A percentile compares a stretch with the other conserved stretches of the same genome.
These are phyloP conservation scores for Vigna nakashimae DNA, from an alignment of 306 rosid species.

Conservation along the genomic window DNA sequence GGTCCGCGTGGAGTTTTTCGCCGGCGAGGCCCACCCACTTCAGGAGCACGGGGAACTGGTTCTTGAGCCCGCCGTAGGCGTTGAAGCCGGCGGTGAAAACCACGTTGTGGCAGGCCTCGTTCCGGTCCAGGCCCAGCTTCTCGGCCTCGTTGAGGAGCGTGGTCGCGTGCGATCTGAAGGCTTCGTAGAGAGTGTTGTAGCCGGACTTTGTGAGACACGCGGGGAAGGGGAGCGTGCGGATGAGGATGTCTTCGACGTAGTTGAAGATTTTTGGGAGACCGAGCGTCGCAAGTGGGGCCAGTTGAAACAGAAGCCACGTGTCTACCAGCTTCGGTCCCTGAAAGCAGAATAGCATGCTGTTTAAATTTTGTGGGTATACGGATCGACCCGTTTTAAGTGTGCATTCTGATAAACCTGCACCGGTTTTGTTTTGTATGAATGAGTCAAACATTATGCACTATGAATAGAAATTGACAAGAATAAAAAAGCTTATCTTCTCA, in stretches of 20 bases:
- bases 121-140: slow-evolving; percentile 48
- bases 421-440: too few relatives aligned
- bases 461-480: too few relatives aligned
- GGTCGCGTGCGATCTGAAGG: neutral
- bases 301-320: slow-evolving; percentile 59
- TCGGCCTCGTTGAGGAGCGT: slow-evolving; percentile 57
- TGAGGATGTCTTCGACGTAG: slow-evolving; percentile 58
- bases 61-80: slow-evolving; percentile 72
- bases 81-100: slow-evolving; percentile 70
- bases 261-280: slow-evolving; percentile 58
- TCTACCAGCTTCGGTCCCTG: slow-evolving; percentile 39
- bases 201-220: slow-evolving; percentile 44
- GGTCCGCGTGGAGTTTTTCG: slow-evolving; percentile 50
- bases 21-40: slow-evolving; percentile 76
- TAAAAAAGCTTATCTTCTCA: too few relatives aligned
- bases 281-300: slow-evolving; percentile 55
- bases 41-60: slow-evolving; percentile 54
- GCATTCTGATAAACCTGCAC: too few relatives aligned
- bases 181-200: slow-evolving; percentile 62
- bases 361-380: too few relatives aligned
- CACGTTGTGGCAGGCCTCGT: slow-evolving; percentile 74
- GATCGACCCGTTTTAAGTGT: too few relatives aligned
- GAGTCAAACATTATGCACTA: too few relatives aligned
- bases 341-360: neutral
- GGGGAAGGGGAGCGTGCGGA: slow-evolving; percentile 63